phyloP scores from a whole-genome alignment of 2,329 filamentous ascomycete genomes.

The Camillea tinctor region DNA sequence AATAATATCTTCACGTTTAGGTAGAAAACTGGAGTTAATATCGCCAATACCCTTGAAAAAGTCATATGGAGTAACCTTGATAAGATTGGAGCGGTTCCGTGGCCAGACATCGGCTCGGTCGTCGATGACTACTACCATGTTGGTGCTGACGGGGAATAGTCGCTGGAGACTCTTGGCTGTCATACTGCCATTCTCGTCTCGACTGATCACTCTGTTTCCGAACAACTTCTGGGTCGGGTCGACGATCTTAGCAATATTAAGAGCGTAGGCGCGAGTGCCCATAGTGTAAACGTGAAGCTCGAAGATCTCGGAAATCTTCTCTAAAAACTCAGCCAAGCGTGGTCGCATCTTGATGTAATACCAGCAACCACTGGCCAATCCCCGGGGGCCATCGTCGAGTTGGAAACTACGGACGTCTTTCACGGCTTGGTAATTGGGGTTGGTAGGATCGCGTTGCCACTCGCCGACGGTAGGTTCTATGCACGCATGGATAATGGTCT shows the following conservation, averaged over 20 bases:
- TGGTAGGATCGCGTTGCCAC: conserved; percentile 85
- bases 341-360: conserved; percentile 99
- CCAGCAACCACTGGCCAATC: conserved; percentile 71
- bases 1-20: conserved; percentile 65
- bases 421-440: conserved; percentile 88
- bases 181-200: conserved; percentile 94
- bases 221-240: conserved; percentile 89
- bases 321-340: conserved; percentile 76
- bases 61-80: conserved; percentile 93
- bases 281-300: conserved; percentile 99
- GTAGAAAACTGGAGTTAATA: conserved; percentile 96
- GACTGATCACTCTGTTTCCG: conserved; percentile 90
- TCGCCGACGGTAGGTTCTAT: conserved; percentile 95
- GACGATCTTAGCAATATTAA: conserved; percentile 87
- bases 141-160: conserved; percentile 92
- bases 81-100: conserved; percentile 84
- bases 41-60: conserved; percentile 98
- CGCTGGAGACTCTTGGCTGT: conserved; percentile 86
- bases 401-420: conserved; percentile 88
- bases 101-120: conserved; percentile 95
- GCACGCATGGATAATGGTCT: conserved; percentile 97
- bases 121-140: conserved; percentile 99
- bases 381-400: conserved; percentile 79
- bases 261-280: conserved; percentile 95
- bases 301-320: conserved; percentile 57